phyloP scores from a whole-genome alignment of 2,329 filamentous ascomycete genomes.

The Fusarium sp. region DNA sequence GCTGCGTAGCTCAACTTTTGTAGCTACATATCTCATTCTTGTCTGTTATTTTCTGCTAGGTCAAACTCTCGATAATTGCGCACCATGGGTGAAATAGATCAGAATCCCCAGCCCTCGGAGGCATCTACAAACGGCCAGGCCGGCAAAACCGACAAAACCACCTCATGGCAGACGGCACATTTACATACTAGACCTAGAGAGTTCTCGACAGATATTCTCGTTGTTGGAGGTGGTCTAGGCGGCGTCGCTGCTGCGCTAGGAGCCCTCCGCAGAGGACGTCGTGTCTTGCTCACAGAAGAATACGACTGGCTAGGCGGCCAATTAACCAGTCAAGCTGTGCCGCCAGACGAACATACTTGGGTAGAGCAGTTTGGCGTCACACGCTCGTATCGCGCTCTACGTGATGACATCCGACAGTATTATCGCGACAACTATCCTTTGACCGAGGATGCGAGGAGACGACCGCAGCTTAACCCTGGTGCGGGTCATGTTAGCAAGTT shows the following conservation, averaged over 20 bases:
- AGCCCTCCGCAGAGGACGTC: slow-evolving; percentile 43
- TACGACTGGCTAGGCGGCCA: slow-evolving; percentile 51
- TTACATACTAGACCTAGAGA: neutral
- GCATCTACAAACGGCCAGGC: neutral
- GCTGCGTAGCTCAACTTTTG: neutral
- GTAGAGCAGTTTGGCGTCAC: slow-evolving; percentile 51
- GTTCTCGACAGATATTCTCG: slow-evolving; percentile 46
- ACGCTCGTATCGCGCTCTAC: slow-evolving; percentile 45
- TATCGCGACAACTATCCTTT: slow-evolving; percentile 49
- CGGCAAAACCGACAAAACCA: neutral
- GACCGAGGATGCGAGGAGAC: slow-evolving; percentile 44
- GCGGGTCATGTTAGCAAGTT: slow-evolving; percentile 51
- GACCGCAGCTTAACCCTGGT: slow-evolving; percentile 48
- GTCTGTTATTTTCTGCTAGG: too few relatives aligned
- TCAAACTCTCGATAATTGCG: neutral
- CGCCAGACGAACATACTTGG: slow-evolving; percentile 51
- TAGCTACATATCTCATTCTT: too few relatives aligned
- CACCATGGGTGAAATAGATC: slow-evolving; percentile 28
- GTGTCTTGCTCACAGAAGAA: slow-evolving; percentile 48
- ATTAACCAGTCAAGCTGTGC: slow-evolving; percentile 49
- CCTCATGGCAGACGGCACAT: slow-evolving; percentile 26
- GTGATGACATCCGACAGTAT: slow-evolving; percentile 47
- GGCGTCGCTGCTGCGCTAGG: slow-evolving; percentile 50
- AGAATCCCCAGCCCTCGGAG: neutral
- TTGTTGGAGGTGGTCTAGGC: slow-evolving; percentile 47